phyloP scores from a whole-genome alignment of 768 basidiomycete species.

The Mycena crocata region DNA sequence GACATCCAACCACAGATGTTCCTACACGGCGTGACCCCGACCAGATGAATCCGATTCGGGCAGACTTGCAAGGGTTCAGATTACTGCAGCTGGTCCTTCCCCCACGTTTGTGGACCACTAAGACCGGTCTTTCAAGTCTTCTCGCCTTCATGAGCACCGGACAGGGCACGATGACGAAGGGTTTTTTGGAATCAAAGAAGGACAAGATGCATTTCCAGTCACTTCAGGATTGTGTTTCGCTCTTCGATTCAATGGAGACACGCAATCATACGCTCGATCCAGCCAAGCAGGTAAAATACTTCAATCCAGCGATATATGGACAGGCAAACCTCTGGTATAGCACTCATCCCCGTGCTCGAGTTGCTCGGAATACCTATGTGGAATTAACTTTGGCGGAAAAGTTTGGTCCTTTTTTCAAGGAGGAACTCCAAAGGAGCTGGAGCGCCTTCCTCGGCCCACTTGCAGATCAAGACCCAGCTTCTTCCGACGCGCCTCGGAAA shows the following conservation, averaged over 20 bases:
- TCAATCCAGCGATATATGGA: conserved; percentile 15
- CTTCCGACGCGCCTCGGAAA: not conserved
- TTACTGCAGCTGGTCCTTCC: conserved; percentile 2
- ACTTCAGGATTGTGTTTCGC: not conserved
- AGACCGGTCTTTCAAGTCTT: conserved; percentile 4
- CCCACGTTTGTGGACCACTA: not conserved
- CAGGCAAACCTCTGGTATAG: conserved; percentile 5
- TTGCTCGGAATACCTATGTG: not conserved
- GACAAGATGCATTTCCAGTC: conserved; percentile 1
- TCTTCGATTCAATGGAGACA: not conserved
- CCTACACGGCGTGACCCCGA: not conserved
- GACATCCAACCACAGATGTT: conserved; percentile 3
- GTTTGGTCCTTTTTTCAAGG: conserved; percentile 6
- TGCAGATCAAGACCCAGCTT: conserved; percentile 13
- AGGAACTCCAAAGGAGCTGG: conserved; percentile 1
- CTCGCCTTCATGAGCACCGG: conserved; percentile 21
- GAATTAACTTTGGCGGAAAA: conserved; percentile 9
- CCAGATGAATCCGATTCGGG: conserved; percentile 20
- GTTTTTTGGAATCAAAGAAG: not conserved
- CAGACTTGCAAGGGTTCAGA: not conserved
- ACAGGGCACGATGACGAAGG: not conserved
- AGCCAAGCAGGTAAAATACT: not conserved
- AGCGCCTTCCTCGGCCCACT: conserved; percentile 7
- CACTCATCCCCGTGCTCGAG: not conserved
- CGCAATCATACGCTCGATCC: not conserved